Evolutionary conservation across 2,329 filamentous ascomycete species (phyloP), one percentile per base, ranked within the genome.

Genomic region (Pseudogymnoascus sp.): DNA sequence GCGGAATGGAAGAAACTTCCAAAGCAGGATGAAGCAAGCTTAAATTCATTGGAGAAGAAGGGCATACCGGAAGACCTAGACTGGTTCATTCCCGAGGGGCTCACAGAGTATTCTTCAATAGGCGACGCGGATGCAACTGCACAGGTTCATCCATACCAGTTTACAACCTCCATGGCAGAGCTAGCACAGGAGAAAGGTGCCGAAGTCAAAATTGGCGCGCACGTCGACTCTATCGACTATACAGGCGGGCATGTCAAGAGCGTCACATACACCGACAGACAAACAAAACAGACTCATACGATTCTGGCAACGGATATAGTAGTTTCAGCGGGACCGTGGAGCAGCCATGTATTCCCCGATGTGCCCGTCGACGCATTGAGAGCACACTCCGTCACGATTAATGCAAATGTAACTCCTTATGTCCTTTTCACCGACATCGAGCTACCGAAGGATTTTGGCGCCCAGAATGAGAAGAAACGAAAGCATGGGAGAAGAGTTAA

Each of bases 61-160:
- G 62, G 61, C 11, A 39, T 67, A 1, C 92, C 92, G 0, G 72
- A 80, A 11, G 91, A 94, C 65, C 78, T 97, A 8, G 88, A 95
- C 74, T 97, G 91, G 91, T 80, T 97, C 52, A 83, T 88, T 59
- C 76, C 82, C 3, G 83, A 86, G 6, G 77, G 86, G 4, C 77
- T 94, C 23, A 77, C 79, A 61, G 79, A 80, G 28, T 97, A 94
- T 75, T 85, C 91, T 55, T 85, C 88, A 71, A 96, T 97, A 90
- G 83, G 82, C 2, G 89, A 91, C 66, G 96, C 92, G 2, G 64
- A 60, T 62, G 62, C 63, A 59, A 67, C 66, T 39, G 89, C 93
- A 0, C 93, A 97, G 75, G 93, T 97, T 2, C 92, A 97, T 69
- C 93, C 93, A 0, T 88, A 87, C 65, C 85, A 92, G 60, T 96